Conservation (phyloP, 495 filamentous ascomycete species). For the Penicillium atrosanguineum region DNA sequence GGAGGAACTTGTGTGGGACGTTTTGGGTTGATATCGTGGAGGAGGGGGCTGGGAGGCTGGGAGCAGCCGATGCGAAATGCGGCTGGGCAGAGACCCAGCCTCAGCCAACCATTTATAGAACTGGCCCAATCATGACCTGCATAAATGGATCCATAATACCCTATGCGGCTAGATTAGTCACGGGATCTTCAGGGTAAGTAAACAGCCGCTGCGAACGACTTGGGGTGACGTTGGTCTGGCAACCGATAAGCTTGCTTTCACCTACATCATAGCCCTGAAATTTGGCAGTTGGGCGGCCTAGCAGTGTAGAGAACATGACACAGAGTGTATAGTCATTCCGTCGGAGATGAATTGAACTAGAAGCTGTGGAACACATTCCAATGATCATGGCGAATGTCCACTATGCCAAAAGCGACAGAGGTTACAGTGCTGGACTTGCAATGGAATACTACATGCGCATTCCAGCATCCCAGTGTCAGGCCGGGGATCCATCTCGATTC, state of each 20-base stretch:
- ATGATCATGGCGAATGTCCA: not conserved
- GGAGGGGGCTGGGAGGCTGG: conserved; percentile 46
- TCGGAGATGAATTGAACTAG: not conserved
- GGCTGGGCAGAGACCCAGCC: conserved; percentile 30
- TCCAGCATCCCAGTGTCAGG: not conserved
- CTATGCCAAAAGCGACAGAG: not conserved
- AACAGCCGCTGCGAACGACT: conserved; percentile 33
- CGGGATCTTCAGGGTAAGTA: conserved; percentile 33
- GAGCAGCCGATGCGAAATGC: conserved; percentile 27
- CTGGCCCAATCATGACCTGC: conserved; percentile 14
- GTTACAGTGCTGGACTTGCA: not conserved
- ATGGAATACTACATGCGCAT: not conserved
- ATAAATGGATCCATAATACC: conserved; percentile 18
- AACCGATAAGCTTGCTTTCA: conserved; percentile 19
- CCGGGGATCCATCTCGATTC: not conserved
- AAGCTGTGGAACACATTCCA: not conserved
- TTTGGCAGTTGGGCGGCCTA: not conserved
- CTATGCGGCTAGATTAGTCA: conserved; percentile 31
- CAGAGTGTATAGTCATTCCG: not conserved
- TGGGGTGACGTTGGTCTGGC: conserved; percentile 23
- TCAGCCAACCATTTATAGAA: conserved; percentile 23
- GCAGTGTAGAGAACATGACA: not conserved
- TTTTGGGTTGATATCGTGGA: conserved; percentile 31
- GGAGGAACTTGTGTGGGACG: conserved; percentile 14
- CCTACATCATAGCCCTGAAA: not conserved